Conservation (phyloP, 305 asterid species). For the Fraxinus platypoda region DNA sequence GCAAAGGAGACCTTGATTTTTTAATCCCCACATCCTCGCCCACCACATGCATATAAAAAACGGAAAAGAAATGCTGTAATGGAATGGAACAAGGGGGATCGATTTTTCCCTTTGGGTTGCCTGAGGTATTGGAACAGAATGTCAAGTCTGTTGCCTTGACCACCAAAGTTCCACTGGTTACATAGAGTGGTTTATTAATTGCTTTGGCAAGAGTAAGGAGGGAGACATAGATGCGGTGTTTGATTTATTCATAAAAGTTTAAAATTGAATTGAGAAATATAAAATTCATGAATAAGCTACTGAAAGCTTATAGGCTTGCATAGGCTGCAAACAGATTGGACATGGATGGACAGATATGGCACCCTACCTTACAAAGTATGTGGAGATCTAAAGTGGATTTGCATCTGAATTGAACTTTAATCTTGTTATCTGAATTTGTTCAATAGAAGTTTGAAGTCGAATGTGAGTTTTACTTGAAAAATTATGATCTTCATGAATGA, state of each 20-base stretch:
- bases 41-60: background rate
- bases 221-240: background rate
- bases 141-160: background rate
- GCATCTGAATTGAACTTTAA: background rate
- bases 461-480: background rate
- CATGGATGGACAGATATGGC: background rate
- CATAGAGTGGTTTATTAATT: background rate
- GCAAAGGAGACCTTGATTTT: background rate
- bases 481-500: background rate
- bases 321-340: background rate
- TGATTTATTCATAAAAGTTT: background rate
- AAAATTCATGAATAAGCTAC: background rate
- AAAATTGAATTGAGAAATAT: background rate
- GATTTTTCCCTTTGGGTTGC: background rate
- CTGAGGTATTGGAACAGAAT: background rate
- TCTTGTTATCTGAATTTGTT: background rate
- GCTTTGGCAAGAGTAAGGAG: background rate
- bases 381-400: background rate
- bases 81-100: background rate
- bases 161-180: background rate
- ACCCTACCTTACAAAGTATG: background rate
- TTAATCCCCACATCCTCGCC: background rate
- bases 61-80: background rate
- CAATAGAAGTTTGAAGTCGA: background rate
- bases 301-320: background rate